Percentiles rank a stretch among this genome's conserved stretches.
phyloP scores from a whole-genome alignment of 306 rosid genomes.

The Lupinus albus region DNA sequence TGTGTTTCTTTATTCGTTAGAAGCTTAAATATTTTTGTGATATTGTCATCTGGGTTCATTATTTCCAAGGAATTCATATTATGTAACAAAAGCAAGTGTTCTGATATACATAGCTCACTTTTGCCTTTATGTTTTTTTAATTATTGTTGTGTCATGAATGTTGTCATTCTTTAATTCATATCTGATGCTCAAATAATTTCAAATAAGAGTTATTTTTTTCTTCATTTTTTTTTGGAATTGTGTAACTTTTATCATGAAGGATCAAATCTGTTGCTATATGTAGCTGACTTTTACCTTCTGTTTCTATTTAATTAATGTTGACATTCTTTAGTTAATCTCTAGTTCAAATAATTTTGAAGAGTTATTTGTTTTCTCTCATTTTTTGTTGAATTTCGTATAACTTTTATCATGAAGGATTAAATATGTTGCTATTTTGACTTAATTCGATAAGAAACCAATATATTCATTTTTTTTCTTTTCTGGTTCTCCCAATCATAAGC shows the following conservation, averaged over 20 bases:
- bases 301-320: background rate
- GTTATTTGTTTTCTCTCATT: background rate
- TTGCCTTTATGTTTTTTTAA: background rate
- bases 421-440: background rate
- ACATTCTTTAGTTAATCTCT: background rate
- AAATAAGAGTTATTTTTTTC: background rate
- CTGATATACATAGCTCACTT: background rate
- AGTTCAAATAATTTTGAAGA: background rate
- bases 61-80: background rate
- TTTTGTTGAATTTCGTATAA: background rate
- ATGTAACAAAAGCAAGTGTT: background rate
- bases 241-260: slow-evolving; percentile 10
- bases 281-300: background rate
- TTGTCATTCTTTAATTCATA: background rate
- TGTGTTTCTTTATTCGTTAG: background rate
- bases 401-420: slow-evolving; percentile 9
- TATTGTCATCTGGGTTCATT: background rate
- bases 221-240: background rate
- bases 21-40: background rate
- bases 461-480: background rate
- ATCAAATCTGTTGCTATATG: slow-evolving; percentile 5
- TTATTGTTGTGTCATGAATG: background rate
- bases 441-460: background rate
- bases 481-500: background rate
- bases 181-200: background rate